phyloP scores from a whole-genome alignment of 805 yeast genomes.

The Wickerhamiella parazyma region DNA sequence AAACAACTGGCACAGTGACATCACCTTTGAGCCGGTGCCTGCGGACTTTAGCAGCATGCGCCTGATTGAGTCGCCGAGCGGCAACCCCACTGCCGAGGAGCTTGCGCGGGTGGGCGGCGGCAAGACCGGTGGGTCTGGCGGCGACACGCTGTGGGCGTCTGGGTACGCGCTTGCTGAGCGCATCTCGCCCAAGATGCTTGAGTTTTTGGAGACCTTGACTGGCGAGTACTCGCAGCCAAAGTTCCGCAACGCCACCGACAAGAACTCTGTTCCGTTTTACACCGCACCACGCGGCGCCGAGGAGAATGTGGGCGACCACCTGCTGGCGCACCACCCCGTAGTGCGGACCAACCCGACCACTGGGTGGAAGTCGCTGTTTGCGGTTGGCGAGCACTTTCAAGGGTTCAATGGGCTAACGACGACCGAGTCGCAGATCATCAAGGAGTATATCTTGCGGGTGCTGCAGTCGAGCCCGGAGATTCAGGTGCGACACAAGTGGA shows the following conservation, averaged over 20 bases:
- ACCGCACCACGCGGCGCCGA: slow-evolving; percentile 21
- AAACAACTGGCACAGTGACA: slow-evolving; percentile 37
- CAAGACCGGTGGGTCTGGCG: slow-evolving; percentile 26
- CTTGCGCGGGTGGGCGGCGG: slow-evolving; percentile 9
- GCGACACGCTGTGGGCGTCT: slow-evolving; percentile 43
- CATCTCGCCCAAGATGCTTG: slow-evolving; percentile 36
- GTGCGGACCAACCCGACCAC: slow-evolving; percentile 55
- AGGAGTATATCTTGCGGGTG: slow-evolving; percentile 26
- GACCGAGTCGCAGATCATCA: slow-evolving; percentile 34
- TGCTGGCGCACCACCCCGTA: slow-evolving; percentile 36
- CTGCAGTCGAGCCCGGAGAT: slow-evolving; percentile 15
- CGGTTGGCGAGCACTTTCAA: slow-evolving; percentile 4
- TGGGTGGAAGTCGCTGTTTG: slow-evolving; percentile 43
- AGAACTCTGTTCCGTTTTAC: slow-evolving; percentile 10
- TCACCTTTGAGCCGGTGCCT: slow-evolving; percentile 43
- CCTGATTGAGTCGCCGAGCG: slow-evolving; percentile 33
- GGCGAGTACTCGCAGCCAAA: slow-evolving; percentile 9
- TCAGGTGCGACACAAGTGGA: slow-evolving; percentile 34
- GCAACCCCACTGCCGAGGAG: slow-evolving; percentile 6
- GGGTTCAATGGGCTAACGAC: slow-evolving; percentile 39
- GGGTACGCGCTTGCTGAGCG: slow-evolving; percentile 42
- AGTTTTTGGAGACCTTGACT: slow-evolving; percentile 27
- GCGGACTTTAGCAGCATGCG: slow-evolving; percentile 40
- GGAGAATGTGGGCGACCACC: slow-evolving; percentile 21
- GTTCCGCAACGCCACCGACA: slow-evolving; percentile 1